Evolutionary conservation across 2,329 filamentous ascomycete species (phyloP).

Genomic region (Talaromyces amestolkiae): DNA sequence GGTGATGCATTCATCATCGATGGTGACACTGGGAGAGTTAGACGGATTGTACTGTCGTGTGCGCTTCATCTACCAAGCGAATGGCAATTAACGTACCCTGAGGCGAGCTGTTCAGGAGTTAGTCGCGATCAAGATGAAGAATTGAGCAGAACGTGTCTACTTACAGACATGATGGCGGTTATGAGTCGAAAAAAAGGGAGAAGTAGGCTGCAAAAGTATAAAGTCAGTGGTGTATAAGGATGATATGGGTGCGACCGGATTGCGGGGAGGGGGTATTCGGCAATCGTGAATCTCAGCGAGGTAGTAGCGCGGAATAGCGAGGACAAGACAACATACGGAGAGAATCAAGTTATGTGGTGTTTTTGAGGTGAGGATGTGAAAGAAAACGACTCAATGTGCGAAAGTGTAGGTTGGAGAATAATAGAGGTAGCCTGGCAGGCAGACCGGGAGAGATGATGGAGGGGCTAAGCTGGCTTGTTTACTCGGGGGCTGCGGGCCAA

Average conservation of each 20-base stretch:
- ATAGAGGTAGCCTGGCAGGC: constrained; percentile 8
- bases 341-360: background rate
- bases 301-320: background rate
- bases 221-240: background rate
- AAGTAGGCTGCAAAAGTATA: constrained; percentile 3
- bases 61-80: background rate
- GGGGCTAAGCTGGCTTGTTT: constrained; percentile 12
- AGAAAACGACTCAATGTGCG: background rate
- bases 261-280: constrained; percentile 7
- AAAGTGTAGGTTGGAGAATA: constrained; percentile 2
- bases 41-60: background rate
- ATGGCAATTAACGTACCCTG: constrained; percentile 19
- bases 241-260: constrained; percentile 8
- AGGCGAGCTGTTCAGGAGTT: constrained; percentile 16
- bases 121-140: background rate
- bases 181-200: background rate
- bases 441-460: constrained; percentile 6
- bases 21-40: constrained; percentile 40
- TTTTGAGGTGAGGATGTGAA: background rate
- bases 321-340: background rate
- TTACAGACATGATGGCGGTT: constrained; percentile 16
- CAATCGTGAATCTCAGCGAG: background rate
- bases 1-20: constrained; percentile 48
- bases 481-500: background rate
- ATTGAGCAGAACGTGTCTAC: background rate